Evolutionary conservation across 106 monocot genomes (phyloP), one percentile per base, ranked within the genome.

Genomic region (Phalaenopsis aphrodite): DNA sequence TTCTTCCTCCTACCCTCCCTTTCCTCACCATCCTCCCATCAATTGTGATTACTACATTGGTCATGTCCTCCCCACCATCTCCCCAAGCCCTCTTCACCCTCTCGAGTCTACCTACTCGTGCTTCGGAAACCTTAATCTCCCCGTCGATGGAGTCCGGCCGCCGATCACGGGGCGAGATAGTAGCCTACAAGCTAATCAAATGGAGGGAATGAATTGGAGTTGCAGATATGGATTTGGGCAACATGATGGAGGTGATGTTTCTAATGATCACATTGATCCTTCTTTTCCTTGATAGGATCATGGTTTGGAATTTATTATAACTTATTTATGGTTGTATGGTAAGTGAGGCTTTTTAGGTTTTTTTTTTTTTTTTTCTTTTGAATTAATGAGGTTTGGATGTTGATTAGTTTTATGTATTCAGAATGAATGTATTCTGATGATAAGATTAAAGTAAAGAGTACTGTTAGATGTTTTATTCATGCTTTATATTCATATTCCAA

Each of bases 41-140:
- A 39, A 71, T 42, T 75, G 80, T 6, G 91, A 96, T 23, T 96
- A 92, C 82, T 93, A 85, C 78, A 76, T 94, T 15, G 96, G 94
- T 17, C 93, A 93, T 57, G 90, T 87, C 45, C 77, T 94, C 49
- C 42, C 78, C 10, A 80, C 87, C 17, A 78, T 73, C n/a, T 49
- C 89, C 3, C 88, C 81, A 7, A 47, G 82, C 15, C 88, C 82
- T 30, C 78, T 79, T 71, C 81, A 81, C 76, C 47, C 78, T 2
- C 23, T 56, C 15, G 78, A 85, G 18, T 68, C 85, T 0, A 88
- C 72, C 78, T 90, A 84, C 84, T 42, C 84, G n/a, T 86, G 85
- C 78, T 81, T 84, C 21, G 87, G 88, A 42, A 5, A 55, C 46
- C 81, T 55, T 45, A 76, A 77, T 74, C 80, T 81, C 49, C 55